phyloP scores from a whole-genome alignment of 2,329 filamentous ascomycete species.

The Colletotrichum tofieldiae region DNA sequence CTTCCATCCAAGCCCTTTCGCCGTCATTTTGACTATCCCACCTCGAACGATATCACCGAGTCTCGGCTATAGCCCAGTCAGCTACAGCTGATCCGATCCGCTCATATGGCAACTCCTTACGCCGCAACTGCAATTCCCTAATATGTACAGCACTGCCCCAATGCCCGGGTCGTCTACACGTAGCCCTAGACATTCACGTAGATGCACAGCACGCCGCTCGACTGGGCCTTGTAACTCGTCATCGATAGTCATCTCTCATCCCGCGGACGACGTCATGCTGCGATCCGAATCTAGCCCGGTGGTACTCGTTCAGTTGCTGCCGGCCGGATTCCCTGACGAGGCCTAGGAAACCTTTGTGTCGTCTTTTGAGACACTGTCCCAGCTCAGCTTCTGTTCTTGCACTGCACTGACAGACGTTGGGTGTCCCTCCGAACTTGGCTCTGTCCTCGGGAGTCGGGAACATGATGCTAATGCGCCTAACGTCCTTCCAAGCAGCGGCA shows the following conservation, averaged over 20 bases:
- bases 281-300: conserved; percentile 31
- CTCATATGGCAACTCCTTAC: background rate
- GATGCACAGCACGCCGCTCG: background rate
- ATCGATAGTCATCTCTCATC: conserved; percentile 35
- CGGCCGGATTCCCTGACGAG: conserved; percentile 51
- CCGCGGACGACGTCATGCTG: conserved; percentile 41
- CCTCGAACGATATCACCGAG: background rate
- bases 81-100: background rate
- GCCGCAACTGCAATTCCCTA: background rate
- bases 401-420: conserved; percentile 49
- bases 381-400: conserved; percentile 46
- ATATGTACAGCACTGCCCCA: background rate
- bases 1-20: background rate
- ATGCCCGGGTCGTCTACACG: background rate
- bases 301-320: conserved; percentile 44
- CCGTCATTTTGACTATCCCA: background rate
- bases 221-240: background rate
- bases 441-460: conserved; percentile 47
- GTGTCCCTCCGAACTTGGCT: conserved; percentile 49
- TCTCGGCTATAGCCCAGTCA: background rate
- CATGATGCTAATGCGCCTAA: conserved; percentile 52
- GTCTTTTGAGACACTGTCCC: conserved; percentile 46
- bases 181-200: background rate
- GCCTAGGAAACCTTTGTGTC: conserved; percentile 50
- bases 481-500: conserved; percentile 45